phyloP scores from a whole-genome alignment of 2,329 filamentous ascomycete genomes.

The Colletotrichum orchidophilum region DNA sequence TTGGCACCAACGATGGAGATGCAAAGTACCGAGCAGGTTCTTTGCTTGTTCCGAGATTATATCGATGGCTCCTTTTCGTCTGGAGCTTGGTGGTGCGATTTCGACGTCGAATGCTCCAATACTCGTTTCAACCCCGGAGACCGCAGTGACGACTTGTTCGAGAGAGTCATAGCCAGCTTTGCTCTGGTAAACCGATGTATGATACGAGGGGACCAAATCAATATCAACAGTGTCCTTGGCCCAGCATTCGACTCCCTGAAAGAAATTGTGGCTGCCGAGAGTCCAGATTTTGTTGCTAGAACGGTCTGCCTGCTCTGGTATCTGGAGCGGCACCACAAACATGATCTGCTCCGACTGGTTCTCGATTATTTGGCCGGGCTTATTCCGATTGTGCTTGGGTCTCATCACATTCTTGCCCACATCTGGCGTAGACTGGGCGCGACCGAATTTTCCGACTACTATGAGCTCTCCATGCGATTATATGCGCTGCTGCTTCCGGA shows the following conservation, averaged over 20 bases:
- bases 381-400: conserved; percentile 43
- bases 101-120: conserved; percentile 42
- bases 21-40: conserved; percentile 39
- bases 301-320: conserved; percentile 48
- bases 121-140: conserved; percentile 36
- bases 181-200: conserved; percentile 45
- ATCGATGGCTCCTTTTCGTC: conserved; percentile 42
- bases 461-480: conserved; percentile 43
- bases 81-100: conserved; percentile 43
- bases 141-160: conserved; percentile 47
- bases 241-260: conserved; percentile 48
- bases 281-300: conserved; percentile 44
- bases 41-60: conserved; percentile 42
- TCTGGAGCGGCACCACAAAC: conserved; percentile 44
- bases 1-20: conserved; percentile 38
- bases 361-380: conserved; percentile 43
- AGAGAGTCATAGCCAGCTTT: conserved; percentile 46
- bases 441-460: conserved; percentile 44
- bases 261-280: conserved; percentile 44
- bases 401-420: conserved; percentile 41
- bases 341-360: conserved; percentile 44
- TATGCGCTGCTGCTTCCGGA: conserved; percentile 43
- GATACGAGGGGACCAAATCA: conserved; percentile 44
- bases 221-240: conserved; percentile 42
- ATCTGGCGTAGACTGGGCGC: conserved; percentile 45